phyloP scores from a whole-genome alignment of 2,329 filamentous ascomycete genomes.

The Bipolaris oryzae region DNA sequence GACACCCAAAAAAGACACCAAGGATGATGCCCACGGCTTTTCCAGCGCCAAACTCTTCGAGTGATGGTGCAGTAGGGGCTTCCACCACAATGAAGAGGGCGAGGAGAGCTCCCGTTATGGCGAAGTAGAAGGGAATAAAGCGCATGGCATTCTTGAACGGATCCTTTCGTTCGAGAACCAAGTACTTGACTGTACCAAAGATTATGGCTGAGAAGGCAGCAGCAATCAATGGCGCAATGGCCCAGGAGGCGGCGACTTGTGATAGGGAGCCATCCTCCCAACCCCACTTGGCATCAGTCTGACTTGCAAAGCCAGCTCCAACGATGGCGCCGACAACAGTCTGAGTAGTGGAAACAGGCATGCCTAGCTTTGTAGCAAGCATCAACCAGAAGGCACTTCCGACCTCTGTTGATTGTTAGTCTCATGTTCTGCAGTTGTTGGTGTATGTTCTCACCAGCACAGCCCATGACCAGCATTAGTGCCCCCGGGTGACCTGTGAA shows the following conservation, averaged over 20 bases:
- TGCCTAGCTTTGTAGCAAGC: slow-evolving; percentile 42
- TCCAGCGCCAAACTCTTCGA: slow-evolving; percentile 39
- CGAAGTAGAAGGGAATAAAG: slow-evolving; percentile 57
- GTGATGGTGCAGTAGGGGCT: slow-evolving; percentile 43
- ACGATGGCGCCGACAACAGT: slow-evolving; percentile 65
- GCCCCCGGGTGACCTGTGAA: slow-evolving; percentile 58
- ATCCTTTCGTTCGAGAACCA: slow-evolving; percentile 57
- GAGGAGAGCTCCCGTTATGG: slow-evolving; percentile 56
- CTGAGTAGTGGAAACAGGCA: slow-evolving; percentile 68
- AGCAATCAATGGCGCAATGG: slow-evolving; percentile 57
- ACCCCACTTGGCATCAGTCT: slow-evolving; percentile 30
- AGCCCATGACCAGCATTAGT: slow-evolving; percentile 65
- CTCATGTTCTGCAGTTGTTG: slow-evolving; percentile 1
- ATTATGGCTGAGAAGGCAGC: slow-evolving; percentile 56
- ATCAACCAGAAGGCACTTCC: slow-evolving; percentile 30
- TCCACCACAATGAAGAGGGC: slow-evolving; percentile 65
- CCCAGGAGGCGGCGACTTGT: slow-evolving; percentile 53
- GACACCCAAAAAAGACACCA: slow-evolving; percentile 33
- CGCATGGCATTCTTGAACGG: slow-evolving; percentile 58
- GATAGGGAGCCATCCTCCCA: slow-evolving; percentile 37
- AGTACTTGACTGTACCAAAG: slow-evolving; percentile 58
- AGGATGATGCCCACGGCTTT: slow-evolving; percentile 37
- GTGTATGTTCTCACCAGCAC: slow-evolving; percentile 65
- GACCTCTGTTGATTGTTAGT: slow-evolving; percentile 13
- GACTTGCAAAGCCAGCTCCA: slow-evolving; percentile 62